phyloP scores from a whole-genome alignment of 2,329 filamentous ascomycete species.

The Ophiostoma ips region DNA sequence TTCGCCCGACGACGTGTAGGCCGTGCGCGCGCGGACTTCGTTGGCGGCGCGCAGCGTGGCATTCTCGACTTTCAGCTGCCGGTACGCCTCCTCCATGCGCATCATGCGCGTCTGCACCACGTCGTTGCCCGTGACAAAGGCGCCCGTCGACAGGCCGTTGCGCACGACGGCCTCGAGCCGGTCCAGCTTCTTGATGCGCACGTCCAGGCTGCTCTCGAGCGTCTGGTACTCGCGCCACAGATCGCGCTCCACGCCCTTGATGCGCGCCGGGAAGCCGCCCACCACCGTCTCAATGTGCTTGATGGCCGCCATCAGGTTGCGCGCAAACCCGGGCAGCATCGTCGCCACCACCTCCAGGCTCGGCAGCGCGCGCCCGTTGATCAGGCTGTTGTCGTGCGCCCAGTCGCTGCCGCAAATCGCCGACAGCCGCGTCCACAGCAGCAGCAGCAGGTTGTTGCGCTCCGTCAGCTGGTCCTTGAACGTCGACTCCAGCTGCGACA shows the following conservation, averaged over 20 bases:
- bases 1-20: constrained; percentile 21
- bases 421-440: constrained; percentile 82
- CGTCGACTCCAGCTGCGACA: constrained; percentile 60
- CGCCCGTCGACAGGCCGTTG: constrained; percentile 42
- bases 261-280: constrained; percentile 61
- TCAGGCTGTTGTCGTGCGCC: constrained; percentile 76
- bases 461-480: constrained; percentile 81
- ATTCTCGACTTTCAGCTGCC: constrained; percentile 50
- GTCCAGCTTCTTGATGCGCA: constrained; percentile 73
- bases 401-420: constrained; percentile 81
- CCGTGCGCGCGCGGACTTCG: constrained; percentile 40
- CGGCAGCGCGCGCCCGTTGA: constrained; percentile 72
- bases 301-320: constrained; percentile 74
- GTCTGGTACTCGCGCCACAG: constrained; percentile 83
- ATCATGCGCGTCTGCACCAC: constrained; percentile 26
- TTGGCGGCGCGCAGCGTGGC: constrained; percentile 53
- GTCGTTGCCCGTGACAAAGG: constrained; percentile 19
- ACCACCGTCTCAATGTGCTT: constrained; percentile 77
- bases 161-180: constrained; percentile 68
- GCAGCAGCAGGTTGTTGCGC: constrained; percentile 73
- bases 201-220: constrained; percentile 67
- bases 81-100: constrained; percentile 46
- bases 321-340: constrained; percentile 76
- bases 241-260: constrained; percentile 76
- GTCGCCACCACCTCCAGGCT: constrained; percentile 75